Percentiles rank a stretch among this genome's conserved stretches.
These are phyloP conservation scores for Inonotus hispidus DNA, from an alignment of 1,284 basidiomycete species.

Conservation along the genomic window DNA sequence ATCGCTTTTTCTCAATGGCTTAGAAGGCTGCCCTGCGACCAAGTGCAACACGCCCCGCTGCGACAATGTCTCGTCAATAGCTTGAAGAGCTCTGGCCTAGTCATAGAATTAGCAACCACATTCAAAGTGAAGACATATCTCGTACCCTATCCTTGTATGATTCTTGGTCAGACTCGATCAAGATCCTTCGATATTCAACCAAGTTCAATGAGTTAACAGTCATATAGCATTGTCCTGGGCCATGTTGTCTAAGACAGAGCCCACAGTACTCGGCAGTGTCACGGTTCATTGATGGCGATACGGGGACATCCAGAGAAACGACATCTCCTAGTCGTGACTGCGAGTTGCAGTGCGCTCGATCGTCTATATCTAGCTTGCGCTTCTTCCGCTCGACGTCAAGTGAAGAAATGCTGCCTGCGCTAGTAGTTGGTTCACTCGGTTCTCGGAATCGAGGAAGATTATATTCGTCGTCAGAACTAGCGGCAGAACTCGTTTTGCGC, in stretches of 20 bases:
- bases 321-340: conserved; percentile 19
- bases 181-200: conserved; percentile 59
- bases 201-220: conserved; percentile 57
- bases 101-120: conserved; percentile 32
- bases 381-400: conserved; percentile 11
- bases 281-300: conserved; percentile 20
- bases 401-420: background rate
- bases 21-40: conserved; percentile 56
- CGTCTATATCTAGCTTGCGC: background rate
- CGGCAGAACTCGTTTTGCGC: background rate
- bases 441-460: conserved; percentile 3
- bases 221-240: conserved; percentile 53
- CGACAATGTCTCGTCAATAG: conserved; percentile 58
- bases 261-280: conserved; percentile 39
- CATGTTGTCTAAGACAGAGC: conserved; percentile 56
- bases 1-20: conserved; percentile 27
- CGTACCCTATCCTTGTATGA: conserved; percentile 57
- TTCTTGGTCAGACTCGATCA: conserved; percentile 57
- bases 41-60: conserved; percentile 48
- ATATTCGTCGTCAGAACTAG: conserved; percentile 13
- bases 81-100: conserved; percentile 46
- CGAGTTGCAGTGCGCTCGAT: conserved; percentile 15
- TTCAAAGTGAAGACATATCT: conserved; percentile 6
- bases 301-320: no score
- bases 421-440: background rate